Base-by-base conservation (phyloP, 2,329 filamentous ascomycete genomes). In the Neofusicoccum sp. region DNA sequence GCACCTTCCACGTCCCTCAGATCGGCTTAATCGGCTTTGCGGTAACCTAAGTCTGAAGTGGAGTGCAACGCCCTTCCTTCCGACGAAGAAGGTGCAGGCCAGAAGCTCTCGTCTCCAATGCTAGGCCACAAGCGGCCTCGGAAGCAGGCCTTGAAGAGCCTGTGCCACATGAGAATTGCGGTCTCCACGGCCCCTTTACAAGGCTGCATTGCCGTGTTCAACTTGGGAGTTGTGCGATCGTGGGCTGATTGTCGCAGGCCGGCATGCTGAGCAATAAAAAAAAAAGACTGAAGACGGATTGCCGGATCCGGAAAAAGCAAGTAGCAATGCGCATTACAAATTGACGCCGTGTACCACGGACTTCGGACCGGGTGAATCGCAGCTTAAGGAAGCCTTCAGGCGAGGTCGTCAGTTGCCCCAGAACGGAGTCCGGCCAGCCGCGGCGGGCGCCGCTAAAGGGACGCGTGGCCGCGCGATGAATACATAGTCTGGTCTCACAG, bases 31-130 rank as follows among this genome's bases (percentile, higher is more conserved):
- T 38, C 26, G 26, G 47, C 45, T 28, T 4, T 51, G 31, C 57
- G 45, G 45, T 60, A 51, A 28, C 57, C 36, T 43, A 60, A 51
- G 16, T 31, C 33, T 28, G 26, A 60, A 34, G 36, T 51, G 57
- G 57, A 49, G 45, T 40, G 57, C 36, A 48, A 60, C 57, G 57
- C 57, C 57, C 57, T 60, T 48, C 20, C 57, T 51, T 60, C 45
- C 57, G 26, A 56, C 8, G 26, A 28, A 33, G 57, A 16, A 43
- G 11, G 20, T 14, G 24, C 33, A 43, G 57, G 57, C 57, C 38
- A 60, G 57, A 60, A 34, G 33, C 24, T 31, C 57, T 30, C 38
- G 47, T 36, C 26, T 41, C 24, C 16, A 51, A 41, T 43, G 38
- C 45, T 60, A 51, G 36, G 9, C 57, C 38, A 60, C 40, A 60